Evolutionary conservation across 305 asterid species (phyloP).

Genomic region (Withania somnifera): DNA sequence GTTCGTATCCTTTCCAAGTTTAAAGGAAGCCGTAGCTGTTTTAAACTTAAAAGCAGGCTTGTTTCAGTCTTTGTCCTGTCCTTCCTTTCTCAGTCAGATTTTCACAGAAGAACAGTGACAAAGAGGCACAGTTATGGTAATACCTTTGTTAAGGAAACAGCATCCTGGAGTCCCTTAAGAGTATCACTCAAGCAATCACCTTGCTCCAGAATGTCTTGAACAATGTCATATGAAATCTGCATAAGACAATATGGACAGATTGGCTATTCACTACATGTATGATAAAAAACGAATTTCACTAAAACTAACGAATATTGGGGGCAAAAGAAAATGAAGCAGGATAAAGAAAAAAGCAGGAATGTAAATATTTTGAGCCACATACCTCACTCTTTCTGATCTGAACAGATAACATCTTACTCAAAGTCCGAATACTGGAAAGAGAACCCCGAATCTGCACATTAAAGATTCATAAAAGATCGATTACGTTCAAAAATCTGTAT

Average conservation of each 20-base stretch:
- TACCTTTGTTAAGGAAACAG: slow-evolving; percentile 85
- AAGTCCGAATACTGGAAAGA: slow-evolving; percentile 66
- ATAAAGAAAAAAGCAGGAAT: background rate
- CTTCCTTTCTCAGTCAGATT: background rate
- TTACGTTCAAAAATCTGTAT: background rate
- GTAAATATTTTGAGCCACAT: slow-evolving; percentile 11
- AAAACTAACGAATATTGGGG: background rate
- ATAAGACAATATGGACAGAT: background rate
- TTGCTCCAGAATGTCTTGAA: slow-evolving; percentile 73
- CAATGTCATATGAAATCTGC: slow-evolving; percentile 77
- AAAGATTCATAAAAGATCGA: slow-evolving; percentile 2
- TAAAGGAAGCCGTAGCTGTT: background rate
- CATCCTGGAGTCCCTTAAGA: slow-evolving; percentile 90
- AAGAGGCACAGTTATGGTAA: slow-evolving; percentile 9
- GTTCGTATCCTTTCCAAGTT: background rate
- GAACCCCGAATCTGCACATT: slow-evolving; percentile 65
- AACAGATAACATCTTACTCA: slow-evolving; percentile 68
- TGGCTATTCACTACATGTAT: background rate
- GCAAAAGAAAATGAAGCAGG: background rate
- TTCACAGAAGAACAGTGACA: background rate
- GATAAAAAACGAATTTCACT: background rate
- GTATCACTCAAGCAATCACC: slow-evolving; percentile 69
- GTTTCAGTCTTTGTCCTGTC: background rate
- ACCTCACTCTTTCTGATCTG: slow-evolving; percentile 84
- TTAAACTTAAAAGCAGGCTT: background rate